These are phyloP conservation scores for Trichophyton equinum DNA, from an alignment of 2,329 filamentous ascomycete genomes.

Conservation along the genomic window DNA sequence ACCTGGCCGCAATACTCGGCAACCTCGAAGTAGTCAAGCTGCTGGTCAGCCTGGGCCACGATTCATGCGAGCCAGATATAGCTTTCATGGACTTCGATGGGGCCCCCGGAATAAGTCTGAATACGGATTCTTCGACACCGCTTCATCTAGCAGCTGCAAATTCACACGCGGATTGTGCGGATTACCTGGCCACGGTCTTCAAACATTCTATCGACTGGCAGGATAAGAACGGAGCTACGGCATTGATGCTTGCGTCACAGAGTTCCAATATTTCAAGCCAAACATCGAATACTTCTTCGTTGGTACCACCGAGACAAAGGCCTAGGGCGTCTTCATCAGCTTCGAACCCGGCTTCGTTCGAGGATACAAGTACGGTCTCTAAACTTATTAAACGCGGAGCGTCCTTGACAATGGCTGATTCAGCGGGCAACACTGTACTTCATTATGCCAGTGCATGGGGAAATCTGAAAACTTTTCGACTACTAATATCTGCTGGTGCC, in stretches of 20 bases:
- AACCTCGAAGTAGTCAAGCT: conserved; percentile 55
- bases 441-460: conserved; percentile 78
- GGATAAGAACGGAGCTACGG: conserved; percentile 51
- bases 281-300: conserved; percentile 11
- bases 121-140: conserved; percentile 67
- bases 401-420: conserved; percentile 48
- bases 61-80: conserved; percentile 36
- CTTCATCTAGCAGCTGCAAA: conserved; percentile 62
- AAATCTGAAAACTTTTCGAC: conserved; percentile 62
- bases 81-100: conserved; percentile 18
- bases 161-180: conserved; percentile 61
- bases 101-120: conserved; percentile 52
- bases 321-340: conserved; percentile 11
- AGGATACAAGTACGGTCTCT: conserved; percentile 20
- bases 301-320: conserved; percentile 17
- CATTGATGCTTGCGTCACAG: conserved; percentile 32
- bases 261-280: conserved; percentile 15
- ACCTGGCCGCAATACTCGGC: conserved; percentile 65
- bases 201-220: conserved; percentile 50
- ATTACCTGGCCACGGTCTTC: conserved; percentile 54
- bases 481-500: conserved; percentile 65
- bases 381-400: conserved; percentile 19
- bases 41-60: conserved; percentile 63
- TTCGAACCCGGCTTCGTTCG: conserved; percentile 16
- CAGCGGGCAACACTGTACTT: conserved; percentile 70